These are phyloP conservation scores for Globisporangium solare DNA, from an alignment of 352 stramenopile genomes.

Conservation along the genomic window DNA sequence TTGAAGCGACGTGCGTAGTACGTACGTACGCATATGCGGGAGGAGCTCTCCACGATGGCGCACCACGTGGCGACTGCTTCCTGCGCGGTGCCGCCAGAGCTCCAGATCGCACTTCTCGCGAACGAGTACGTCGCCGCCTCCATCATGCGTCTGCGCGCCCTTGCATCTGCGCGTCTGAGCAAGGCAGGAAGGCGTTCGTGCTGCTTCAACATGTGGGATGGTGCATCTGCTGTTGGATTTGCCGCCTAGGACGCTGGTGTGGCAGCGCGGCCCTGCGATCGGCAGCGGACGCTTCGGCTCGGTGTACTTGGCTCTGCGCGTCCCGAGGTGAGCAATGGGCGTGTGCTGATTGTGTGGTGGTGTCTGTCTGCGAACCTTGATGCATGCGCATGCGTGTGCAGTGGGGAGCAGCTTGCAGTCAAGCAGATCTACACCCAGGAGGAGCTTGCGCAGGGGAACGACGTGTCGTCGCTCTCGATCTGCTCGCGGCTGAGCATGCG, in stretches of 20 bases:
- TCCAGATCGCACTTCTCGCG: slow-evolving; percentile 48
- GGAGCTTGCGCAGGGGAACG: slow-evolving; percentile 62
- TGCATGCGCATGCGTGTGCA: slow-evolving; percentile 22
- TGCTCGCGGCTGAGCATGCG: too few species aligned
- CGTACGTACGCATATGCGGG: too few species aligned
- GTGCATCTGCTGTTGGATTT: background rate
- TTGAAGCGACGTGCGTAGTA: background rate
- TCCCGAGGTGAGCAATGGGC: slow-evolving; percentile 38
- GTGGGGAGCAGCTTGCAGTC: slow-evolving; percentile 78
- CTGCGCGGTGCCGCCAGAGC: slow-evolving; percentile 7
- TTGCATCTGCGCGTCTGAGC: background rate
- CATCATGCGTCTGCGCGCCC: background rate
- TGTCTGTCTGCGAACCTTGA: slow-evolving; percentile 4
- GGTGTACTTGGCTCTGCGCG: slow-evolving; percentile 59
- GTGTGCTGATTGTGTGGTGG: slow-evolving; percentile 2
- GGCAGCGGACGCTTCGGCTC: slow-evolving; percentile 69
- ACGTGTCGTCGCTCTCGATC: slow-evolving; percentile 53
- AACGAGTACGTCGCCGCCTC: slow-evolving; percentile 25
- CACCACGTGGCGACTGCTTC: background rate
- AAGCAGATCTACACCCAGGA: slow-evolving; percentile 87
- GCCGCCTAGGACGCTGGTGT: slow-evolving; percentile 44
- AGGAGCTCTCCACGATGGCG: background rate
- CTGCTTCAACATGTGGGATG: too few species aligned
- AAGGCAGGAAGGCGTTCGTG: too few species aligned
- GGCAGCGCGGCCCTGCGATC: slow-evolving; percentile 61